Percentiles rank a stretch among this genome's conserved stretches.
These are phyloP conservation scores for Kluyveromyces lactis DNA, from an alignment of 805 yeast genomes.

Conservation along the genomic window DNA sequence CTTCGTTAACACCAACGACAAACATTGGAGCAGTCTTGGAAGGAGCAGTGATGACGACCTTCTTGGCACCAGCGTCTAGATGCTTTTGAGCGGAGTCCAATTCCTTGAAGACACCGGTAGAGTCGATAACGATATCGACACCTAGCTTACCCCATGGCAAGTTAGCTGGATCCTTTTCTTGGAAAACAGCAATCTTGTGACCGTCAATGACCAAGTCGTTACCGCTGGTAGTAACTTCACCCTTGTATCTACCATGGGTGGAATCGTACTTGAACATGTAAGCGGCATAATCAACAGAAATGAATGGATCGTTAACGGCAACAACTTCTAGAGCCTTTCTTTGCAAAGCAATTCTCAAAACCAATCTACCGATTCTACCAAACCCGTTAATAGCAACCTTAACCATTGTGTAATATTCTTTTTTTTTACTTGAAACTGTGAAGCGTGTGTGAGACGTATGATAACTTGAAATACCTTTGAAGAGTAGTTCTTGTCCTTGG, in stretches of 20 bases:
- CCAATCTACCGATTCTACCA: constrained; percentile 67
- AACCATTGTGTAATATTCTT: constrained; percentile 21
- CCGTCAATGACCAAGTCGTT: constrained; percentile 48
- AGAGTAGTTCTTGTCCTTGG: too few species aligned
- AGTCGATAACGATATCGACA: constrained; percentile 59
- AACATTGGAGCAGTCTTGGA: constrained; percentile 67
- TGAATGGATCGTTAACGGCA: constrained; percentile 64
- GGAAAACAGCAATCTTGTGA: constrained; percentile 40
- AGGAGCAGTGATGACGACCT: constrained; percentile 66
- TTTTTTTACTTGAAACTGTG: too few species aligned
- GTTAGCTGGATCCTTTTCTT: constrained; percentile 58
- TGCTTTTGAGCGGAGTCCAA: constrained; percentile 59
- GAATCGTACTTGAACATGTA: constrained; percentile 72
- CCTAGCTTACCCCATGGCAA: constrained; percentile 61
- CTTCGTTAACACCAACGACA: constrained; percentile 62
- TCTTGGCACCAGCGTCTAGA: constrained; percentile 66
- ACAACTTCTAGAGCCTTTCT: constrained; percentile 49
- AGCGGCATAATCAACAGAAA: constrained; percentile 59
- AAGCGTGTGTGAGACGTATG: too few species aligned
- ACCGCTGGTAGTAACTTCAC: constrained; percentile 49
- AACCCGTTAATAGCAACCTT: constrained; percentile 62
- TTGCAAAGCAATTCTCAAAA: constrained; percentile 49
- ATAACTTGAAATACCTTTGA: too few species aligned
- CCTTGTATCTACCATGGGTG: constrained; percentile 56
- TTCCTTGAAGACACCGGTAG: constrained; percentile 66